Base-by-base conservation (phyloP, 192 early-diverging fungal species). In the Podila minutissima region DNA sequence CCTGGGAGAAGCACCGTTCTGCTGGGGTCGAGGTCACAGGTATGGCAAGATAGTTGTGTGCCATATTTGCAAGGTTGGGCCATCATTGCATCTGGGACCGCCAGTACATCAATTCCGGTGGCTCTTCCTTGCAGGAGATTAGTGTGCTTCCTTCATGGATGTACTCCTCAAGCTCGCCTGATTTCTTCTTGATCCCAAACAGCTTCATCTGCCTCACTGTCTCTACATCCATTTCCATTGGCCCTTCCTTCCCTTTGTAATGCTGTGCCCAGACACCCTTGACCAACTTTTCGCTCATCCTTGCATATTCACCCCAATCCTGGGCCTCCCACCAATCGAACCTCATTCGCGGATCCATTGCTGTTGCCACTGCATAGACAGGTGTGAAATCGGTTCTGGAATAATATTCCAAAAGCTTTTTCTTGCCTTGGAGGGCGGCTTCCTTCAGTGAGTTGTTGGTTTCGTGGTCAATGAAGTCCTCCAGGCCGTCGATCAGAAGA, bases 311-410 rank as follows among this genome's bases (percentile, higher is more conserved):
- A 6, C 32, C 66, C 66, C 66, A 67, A 13, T 51, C 66, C 24
- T 67, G 31, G 29, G 53, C 66, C 19, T 33, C 29, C 71, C 71
- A 73, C 64, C 71, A 73, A 26, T 73, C 19, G 35, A 50, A 73
- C 37, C 64, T n/a, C 71, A 73, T 73, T 10, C 71, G 48, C 22
- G 71, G 71, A 61, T 73, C 64, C 70, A 72, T 72, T 57, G 70
- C 70, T 41, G 70, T 72, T 1, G 70, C 70, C 24, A 72, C 70
- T 15, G 71, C 71, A 61, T 73, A 73, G 29, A 73, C 71, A 4
- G 71, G 64, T 11, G 64, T 73, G 12, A 58, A 59, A 64, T 73
- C 64, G 5, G 71, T 73, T 73, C 61, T 73, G 0, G 71, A 65
- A 37, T 73, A 73, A 50, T 73, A 72, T 3, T 65, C 20, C 71